phyloP scores from a whole-genome alignment of 2,329 filamentous ascomycete genomes.

The Xylaria digitata region DNA sequence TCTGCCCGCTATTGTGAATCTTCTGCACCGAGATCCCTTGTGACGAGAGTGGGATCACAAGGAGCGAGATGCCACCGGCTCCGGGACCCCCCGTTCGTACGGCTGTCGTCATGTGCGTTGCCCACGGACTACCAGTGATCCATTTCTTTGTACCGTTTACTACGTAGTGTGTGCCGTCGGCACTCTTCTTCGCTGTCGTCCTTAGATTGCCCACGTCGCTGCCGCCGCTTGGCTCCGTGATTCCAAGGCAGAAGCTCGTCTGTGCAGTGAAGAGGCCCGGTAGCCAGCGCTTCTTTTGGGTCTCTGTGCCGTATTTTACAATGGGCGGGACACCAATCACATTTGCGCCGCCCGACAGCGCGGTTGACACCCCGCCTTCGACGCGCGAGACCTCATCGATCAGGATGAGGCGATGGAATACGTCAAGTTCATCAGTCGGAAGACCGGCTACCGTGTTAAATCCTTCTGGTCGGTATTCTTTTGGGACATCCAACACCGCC shows the following conservation, averaged over 20 bases:
- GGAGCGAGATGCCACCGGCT: constrained; percentile 62
- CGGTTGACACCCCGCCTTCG: constrained; percentile 64
- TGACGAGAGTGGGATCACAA: constrained; percentile 63
- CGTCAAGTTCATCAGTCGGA: constrained; percentile 50
- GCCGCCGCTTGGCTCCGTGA: constrained; percentile 55
- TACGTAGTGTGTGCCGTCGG: constrained; percentile 62
- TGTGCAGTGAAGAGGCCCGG: constrained; percentile 65
- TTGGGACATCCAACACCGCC: constrained; percentile 47
- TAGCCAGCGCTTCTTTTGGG: constrained; percentile 45
- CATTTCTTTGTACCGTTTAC: constrained; percentile 74
- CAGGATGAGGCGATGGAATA: constrained; percentile 53
- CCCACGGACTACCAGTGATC: constrained; percentile 72
- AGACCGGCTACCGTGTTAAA: constrained; percentile 57
- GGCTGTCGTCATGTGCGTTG: constrained; percentile 71
- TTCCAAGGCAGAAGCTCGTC: constrained; percentile 46
- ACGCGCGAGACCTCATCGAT: constrained; percentile 55
- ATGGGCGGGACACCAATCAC: constrained; percentile 56
- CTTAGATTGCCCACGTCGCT: constrained; percentile 72
- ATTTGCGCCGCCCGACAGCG: constrained; percentile 64
- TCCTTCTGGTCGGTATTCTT: constrained; percentile 53
- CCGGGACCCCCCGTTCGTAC: constrained; percentile 68
- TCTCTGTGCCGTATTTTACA: constrained; percentile 43
- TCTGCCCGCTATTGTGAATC: constrained; percentile 72
- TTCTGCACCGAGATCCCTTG: constrained; percentile 61
- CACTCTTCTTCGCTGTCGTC: constrained; percentile 63